Evolutionary conservation across 768 basidiomycete genomes (phyloP).

Genomic region (Tricholoma sp.): DNA sequence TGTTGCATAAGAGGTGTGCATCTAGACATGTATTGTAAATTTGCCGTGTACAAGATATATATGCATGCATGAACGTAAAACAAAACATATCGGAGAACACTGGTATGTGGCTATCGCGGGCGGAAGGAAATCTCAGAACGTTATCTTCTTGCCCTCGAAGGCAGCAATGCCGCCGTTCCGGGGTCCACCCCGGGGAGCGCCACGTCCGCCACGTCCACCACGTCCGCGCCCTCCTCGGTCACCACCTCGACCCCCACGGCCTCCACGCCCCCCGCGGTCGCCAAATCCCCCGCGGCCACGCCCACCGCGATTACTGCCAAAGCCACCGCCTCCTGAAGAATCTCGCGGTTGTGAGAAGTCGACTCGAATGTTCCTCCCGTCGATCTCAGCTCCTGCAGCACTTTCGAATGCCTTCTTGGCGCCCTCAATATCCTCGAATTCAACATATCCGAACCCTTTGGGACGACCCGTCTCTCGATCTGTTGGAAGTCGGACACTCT

Average conservation of each 20-base stretch:
- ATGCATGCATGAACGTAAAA: background rate
- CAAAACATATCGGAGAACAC: background rate
- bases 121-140: conserved; percentile 34
- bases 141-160: conserved; percentile 65
- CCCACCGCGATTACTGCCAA: conserved; percentile 27
- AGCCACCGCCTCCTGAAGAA: conserved; percentile 39
- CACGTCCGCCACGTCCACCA: conserved; percentile 37
- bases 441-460: conserved; percentile 97
- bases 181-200: conserved; percentile 39
- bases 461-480: conserved; percentile 86
- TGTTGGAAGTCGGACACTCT: conserved; percentile 86
- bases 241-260: conserved; percentile 33
- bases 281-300: conserved; percentile 27
- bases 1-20: too few relatives aligned
- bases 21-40: too few relatives aligned
- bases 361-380: conserved; percentile 74
- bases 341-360: conserved; percentile 87
- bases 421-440: conserved; percentile 76
- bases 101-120: background rate
- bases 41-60: background rate
- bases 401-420: conserved; percentile 79
- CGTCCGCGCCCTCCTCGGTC: conserved; percentile 31
- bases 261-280: conserved; percentile 14
- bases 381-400: conserved; percentile 67
- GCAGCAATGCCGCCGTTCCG: conserved; percentile 62